Evolutionary conservation across 352 stramenopile species (phyloP), one percentile per base, ranked within the genome.

Genomic region (Phytophthora megakarya): DNA sequence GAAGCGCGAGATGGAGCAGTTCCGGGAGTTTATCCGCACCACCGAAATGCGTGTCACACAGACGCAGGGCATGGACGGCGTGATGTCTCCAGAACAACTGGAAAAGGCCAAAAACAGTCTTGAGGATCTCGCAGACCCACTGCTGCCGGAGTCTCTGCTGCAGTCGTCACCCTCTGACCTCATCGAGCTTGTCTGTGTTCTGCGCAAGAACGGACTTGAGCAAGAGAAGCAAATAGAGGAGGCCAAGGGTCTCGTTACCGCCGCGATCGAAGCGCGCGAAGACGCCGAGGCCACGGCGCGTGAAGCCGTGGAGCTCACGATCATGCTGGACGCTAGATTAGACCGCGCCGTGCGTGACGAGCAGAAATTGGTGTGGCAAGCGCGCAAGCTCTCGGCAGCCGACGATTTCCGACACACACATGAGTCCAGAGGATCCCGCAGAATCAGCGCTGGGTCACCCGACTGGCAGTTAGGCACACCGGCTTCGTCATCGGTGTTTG

Each of bases 1-100:
- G 57, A 87, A 90, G 56, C 75, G 76, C 25, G 86, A 95, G 63
- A 92, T 95, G 84, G 84, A 95, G 64, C 84, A 95, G 57, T 95
- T 95, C 60, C 82, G 84, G n/a, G 82, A 90, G 64, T 92, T 93
- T 52, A 90, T 95, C 47, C 80, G 80, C 38, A 78, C 56, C 10
- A 91, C 84, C 5, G 84, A 93, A 50, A 75, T 73, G 59, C 66
- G 64, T 21, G 55, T 74, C 9, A 72, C 53, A 30, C 28, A 63
- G 13, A 16, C 54, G 15, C 53, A 72, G 23, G 48, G 52, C 5
- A 56, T 70, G 43, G 45, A 65, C 22, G 33, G 46, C 45, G 61
- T 54, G 13, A 35, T 71, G 69, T 67, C 59, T 9, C 28, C 58
- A 1, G 53, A 30, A 15, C 53, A 75, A 38, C n/a, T 70, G 25